Percentiles rank a stretch among this genome's conserved stretches.
Conservation (phyloP, 2,329 filamentous ascomycete genomes). For the Rutstroemia sp. region DNA sequence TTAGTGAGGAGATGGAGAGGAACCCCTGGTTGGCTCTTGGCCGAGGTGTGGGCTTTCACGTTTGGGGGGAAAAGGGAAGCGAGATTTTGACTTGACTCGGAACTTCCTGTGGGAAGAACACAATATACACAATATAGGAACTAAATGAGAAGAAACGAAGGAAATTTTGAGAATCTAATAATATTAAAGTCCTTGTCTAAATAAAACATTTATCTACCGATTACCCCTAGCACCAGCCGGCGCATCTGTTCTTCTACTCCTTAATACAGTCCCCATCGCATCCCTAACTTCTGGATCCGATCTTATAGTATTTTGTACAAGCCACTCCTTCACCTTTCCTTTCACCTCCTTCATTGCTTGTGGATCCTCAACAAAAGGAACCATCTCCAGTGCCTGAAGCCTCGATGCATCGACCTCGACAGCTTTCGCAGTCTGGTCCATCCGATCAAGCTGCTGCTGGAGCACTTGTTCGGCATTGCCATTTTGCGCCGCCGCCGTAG, state of each 20-base stretch:
- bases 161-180: not conserved
- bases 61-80: not conserved
- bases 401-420: conserved; percentile 63
- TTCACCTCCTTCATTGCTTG: conserved; percentile 56
- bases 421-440: conserved; percentile 52
- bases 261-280: conserved; percentile 63
- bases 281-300: conserved; percentile 75
- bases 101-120: not conserved
- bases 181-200: not conserved
- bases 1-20: no score
- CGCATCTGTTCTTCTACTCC: conserved; percentile 53
- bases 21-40: not conserved
- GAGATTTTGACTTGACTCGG: not conserved
- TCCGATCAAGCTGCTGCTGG: conserved; percentile 56
- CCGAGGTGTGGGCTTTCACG: not conserved
- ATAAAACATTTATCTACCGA: conserved; percentile 18
- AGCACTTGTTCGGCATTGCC: conserved; percentile 41
- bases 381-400: conserved; percentile 70
- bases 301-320: conserved; percentile 79
- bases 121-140: no score
- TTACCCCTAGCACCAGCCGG: conserved; percentile 47
- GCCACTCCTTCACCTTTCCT: conserved; percentile 72
- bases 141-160: no score
- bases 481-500: conserved; percentile 23
- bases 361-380: conserved; percentile 70